A percentile compares a stretch with the other conserved stretches of the same genome.
phyloP scores from a whole-genome alignment of 768 basidiomycete genomes.

The Austroboletus eburneus region DNA sequence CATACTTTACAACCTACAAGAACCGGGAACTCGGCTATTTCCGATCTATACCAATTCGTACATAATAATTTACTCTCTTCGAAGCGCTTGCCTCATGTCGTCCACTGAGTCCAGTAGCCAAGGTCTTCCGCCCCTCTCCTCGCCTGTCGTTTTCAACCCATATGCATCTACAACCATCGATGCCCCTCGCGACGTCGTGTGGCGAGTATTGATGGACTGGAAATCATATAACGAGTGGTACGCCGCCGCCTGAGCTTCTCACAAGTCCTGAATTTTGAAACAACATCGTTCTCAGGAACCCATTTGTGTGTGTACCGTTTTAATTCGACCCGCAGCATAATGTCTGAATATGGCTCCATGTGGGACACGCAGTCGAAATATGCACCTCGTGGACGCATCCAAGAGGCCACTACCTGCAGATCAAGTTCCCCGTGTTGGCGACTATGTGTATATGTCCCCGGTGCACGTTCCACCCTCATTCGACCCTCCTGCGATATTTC shows the following conservation, averaged over 20 bases:
- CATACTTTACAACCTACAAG: too few species aligned
- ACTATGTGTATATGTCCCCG: slow-evolving; percentile 42
- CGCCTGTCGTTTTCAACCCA: slow-evolving; percentile 44
- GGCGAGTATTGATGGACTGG: slow-evolving; percentile 60
- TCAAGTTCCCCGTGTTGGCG: slow-evolving; percentile 47
- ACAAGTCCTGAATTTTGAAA: neutral
- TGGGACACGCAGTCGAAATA: slow-evolving; percentile 49
- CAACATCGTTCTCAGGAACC: slow-evolving; percentile 46
- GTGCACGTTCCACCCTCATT: slow-evolving; percentile 63
- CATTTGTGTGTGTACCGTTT: slow-evolving; percentile 51
- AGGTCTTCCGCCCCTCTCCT: slow-evolving; percentile 37
- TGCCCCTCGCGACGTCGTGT: slow-evolving; percentile 58
- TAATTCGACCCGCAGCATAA: neutral
- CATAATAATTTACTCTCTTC: too few species aligned
- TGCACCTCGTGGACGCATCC: slow-evolving; percentile 41
- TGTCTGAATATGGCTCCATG: too few species aligned
- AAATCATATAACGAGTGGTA: slow-evolving; percentile 60
- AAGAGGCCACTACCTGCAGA: slow-evolving; percentile 34
- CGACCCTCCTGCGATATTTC: slow-evolving; percentile 31
- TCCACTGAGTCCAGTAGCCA: neutral
- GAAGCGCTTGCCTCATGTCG: too few species aligned
- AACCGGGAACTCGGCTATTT: too few species aligned
- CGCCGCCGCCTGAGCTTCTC: slow-evolving; percentile 8
- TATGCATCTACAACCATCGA: slow-evolving; percentile 50
- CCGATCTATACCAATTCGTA: too few species aligned